Conservation (phyloP, 2,329 filamentous ascomycete genomes). For the Aspergillus sp. region DNA sequence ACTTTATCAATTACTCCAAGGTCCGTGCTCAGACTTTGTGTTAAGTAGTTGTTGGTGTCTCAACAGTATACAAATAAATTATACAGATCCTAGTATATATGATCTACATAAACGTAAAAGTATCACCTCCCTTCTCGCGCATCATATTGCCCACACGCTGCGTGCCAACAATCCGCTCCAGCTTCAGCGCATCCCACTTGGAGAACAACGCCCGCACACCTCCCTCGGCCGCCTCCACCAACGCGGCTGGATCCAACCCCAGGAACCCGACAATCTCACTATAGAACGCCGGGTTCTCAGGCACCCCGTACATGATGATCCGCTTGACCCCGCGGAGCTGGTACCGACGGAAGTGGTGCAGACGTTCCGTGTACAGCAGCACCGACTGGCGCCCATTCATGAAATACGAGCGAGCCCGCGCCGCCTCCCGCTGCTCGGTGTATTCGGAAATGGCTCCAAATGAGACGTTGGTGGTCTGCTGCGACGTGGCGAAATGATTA, state of each 20-base stretch:
- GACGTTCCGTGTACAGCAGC: conserved; percentile 87
- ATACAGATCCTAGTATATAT: conserved; percentile 3
- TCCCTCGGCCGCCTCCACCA: conserved; percentile 61
- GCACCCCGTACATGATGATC: conserved; percentile 86
- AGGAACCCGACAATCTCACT: conserved; percentile 46
- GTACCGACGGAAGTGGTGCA: conserved; percentile 96
- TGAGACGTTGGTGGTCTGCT: conserved; percentile 57
- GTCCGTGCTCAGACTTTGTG: too few relatives aligned
- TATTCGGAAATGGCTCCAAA: conserved; percentile 92
- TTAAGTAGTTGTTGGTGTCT: too few relatives aligned
- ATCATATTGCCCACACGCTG: conserved; percentile 83
- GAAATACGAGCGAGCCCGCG: conserved; percentile 85
- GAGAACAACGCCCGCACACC: conserved; percentile 69
- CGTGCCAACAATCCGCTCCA: conserved; percentile 85
- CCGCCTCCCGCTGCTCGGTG: conserved; percentile 73
- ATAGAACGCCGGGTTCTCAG: conserved; percentile 72
- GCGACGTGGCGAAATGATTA: conserved; percentile 81
- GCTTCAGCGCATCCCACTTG: conserved; percentile 82
- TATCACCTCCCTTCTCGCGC: conserved; percentile 76
- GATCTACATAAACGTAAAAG: conserved; percentile 85
- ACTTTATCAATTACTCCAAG: too few relatives aligned
- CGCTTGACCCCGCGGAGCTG: conserved; percentile 76
- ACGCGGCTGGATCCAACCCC: conserved; percentile 44
- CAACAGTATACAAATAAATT: too few relatives aligned
- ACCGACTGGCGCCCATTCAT: conserved; percentile 77